Conservation (phyloP, 257 asterid genomes). For the Lithospermum erythrorhizon region DNA sequence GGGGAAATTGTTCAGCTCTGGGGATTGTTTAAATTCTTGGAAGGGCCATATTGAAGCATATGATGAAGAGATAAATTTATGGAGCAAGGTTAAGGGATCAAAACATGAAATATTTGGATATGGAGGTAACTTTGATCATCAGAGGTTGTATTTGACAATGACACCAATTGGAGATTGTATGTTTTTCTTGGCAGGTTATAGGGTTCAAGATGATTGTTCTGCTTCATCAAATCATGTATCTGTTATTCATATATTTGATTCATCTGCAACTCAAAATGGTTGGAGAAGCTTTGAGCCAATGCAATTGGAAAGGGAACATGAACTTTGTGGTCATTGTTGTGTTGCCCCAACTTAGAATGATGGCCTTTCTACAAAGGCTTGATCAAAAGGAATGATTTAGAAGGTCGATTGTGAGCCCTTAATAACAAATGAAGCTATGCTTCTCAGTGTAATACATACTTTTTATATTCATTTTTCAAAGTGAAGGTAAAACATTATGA, state of each 20-base stretch:
- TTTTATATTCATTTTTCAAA: too few species aligned
- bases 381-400: too few species aligned
- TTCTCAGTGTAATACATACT: too few species aligned
- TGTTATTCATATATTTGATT: constrained; percentile 31
- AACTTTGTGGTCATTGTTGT: constrained; percentile 40
- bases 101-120: constrained; percentile 8
- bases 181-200: constrained; percentile 31
- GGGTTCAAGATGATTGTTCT: constrained; percentile 5
- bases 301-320: constrained; percentile 17
- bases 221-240: constrained; percentile 13
- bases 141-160: constrained; percentile 32
- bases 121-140: neutral
- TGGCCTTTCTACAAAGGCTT: neutral
- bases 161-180: constrained; percentile 22
- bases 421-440: too few species aligned
- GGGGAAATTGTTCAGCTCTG: constrained; percentile 31
- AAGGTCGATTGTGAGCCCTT: neutral
- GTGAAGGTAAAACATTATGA: too few species aligned
- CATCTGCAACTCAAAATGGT: constrained; percentile 13
- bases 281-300: constrained; percentile 31
- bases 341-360: constrained; percentile 15
- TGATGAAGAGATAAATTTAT: constrained; percentile 27
- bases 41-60: constrained; percentile 37
- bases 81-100: constrained; percentile 41
- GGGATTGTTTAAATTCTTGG: constrained; percentile 45